These are phyloP conservation scores for Sordariomycetes sp. DNA, from an alignment of 2,329 filamentous ascomycete species.

Conservation along the genomic window DNA sequence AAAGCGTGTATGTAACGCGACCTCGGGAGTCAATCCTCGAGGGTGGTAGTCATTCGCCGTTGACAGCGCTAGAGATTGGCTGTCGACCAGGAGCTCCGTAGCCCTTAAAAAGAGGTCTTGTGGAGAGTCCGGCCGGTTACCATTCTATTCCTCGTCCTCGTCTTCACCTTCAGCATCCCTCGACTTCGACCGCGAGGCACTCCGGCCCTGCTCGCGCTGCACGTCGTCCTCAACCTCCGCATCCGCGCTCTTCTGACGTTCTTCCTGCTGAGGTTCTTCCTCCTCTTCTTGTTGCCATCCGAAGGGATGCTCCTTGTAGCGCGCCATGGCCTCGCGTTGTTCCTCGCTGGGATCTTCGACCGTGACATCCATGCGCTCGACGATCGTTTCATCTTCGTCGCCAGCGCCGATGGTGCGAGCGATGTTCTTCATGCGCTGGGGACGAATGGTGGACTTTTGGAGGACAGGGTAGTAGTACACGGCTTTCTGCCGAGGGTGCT, in stretches of 20 bases:
- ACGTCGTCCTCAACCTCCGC: constrained; percentile 15
- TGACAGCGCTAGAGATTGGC: no score
- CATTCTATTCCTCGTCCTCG: constrained; percentile 18
- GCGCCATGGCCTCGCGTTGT: constrained; percentile 39
- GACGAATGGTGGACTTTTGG: constrained; percentile 52
- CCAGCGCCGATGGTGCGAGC: constrained; percentile 39
- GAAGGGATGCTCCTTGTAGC: constrained; percentile 43
- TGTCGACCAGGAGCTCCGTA: no score
- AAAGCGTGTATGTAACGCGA: no score
- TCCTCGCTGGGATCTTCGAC: constrained; percentile 47
- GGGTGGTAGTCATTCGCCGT: no score
- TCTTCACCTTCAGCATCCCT: constrained; percentile 38
- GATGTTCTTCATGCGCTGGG: constrained; percentile 56
- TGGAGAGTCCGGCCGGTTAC: no score
- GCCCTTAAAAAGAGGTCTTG: no score
- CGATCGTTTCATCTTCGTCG: constrained; percentile 39
- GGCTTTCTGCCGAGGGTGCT: constrained; percentile 42
- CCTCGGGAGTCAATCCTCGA: no score
- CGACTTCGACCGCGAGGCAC: constrained; percentile 15
- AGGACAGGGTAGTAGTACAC: constrained; percentile 62
- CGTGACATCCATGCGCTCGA: constrained; percentile 47
- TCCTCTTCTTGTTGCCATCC: constrained; percentile 32
- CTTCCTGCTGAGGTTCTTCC: constrained; percentile 20
- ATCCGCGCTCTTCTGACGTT: constrained; percentile 11
- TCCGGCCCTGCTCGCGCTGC: constrained; percentile 11